phyloP scores from a whole-genome alignment of 2,329 filamentous ascomycete species.

The Sclerotinia nivalis region DNA sequence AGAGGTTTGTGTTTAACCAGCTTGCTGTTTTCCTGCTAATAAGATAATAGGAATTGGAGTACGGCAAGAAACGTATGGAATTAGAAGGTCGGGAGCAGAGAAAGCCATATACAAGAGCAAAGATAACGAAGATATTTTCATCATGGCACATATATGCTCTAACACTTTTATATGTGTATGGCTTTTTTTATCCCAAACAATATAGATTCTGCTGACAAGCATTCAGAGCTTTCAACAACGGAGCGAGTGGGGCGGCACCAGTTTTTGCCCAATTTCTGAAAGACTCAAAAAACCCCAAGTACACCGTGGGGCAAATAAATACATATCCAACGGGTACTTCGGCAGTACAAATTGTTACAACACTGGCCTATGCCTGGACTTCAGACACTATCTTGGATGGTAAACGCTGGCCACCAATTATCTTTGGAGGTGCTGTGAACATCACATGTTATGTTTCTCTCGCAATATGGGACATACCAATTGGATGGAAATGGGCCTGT shows the following conservation, averaged over 20 bases:
- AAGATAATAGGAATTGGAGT: conserved; percentile 16
- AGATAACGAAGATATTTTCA: conserved; percentile 40
- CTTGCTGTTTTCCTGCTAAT: conserved; percentile 20
- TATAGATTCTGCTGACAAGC: not conserved
- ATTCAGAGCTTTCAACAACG: conserved; percentile 20
- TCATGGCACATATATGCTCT: conserved; percentile 47
- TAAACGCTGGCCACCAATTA: conserved; percentile 46
- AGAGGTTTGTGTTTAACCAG: conserved; percentile 19
- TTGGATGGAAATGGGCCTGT: conserved; percentile 63
- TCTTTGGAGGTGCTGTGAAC: conserved; percentile 49
- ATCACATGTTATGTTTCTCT: conserved; percentile 36
- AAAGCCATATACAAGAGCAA: conserved; percentile 43
- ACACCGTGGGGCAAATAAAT: conserved; percentile 40
- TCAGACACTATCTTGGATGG: conserved; percentile 34
- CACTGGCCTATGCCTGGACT: conserved; percentile 38
- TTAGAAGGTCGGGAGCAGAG: conserved; percentile 44
- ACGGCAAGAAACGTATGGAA: conserved; percentile 34
- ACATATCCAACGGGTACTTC: conserved; percentile 38
- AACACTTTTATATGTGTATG: conserved; percentile 31
- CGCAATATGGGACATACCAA: conserved; percentile 50
- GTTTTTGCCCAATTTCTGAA: conserved; percentile 49
- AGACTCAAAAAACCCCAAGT: conserved; percentile 42
- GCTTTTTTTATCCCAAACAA: too few species aligned
- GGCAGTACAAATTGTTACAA: conserved; percentile 34
- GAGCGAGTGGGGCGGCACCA: not conserved